Base-by-base conservation (phyloP, 2,329 filamentous ascomycete species). In the Trichoderma gracile region DNA sequence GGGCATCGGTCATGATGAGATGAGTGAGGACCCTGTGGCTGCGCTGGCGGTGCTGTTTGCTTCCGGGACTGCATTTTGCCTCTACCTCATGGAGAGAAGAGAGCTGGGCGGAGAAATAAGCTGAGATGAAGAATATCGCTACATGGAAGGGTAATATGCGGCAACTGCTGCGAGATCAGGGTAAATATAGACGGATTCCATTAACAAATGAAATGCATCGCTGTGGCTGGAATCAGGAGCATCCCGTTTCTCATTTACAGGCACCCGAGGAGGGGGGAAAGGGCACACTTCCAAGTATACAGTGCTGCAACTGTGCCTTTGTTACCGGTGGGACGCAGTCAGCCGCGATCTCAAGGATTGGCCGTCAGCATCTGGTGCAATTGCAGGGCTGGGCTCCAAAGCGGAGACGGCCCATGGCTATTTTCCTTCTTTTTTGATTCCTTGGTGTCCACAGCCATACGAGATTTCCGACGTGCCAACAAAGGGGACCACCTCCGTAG, bases 291-390 rank as follows among this genome's bases (percentile, higher is more conserved):
- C 30, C 30, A 9, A 25, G n/a, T 54, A n/a, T 15, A 63, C 60
- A 59, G 54, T 64, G 17, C 21, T 10, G 15, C 1, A 1, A 60
- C 63, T 61, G 63, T 56, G 21, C 43, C 7, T 50, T 19, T 38
- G 19, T 45, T 57, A 25, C 58, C 45, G 60, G 63, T 65, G 63
- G 55, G 50, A 61, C 56, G 56, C 47, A 61, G 63, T 65, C 63
- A 65, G 49, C 63, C 63, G 63, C 56, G 57, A n/a, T 42, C 55
- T 53, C 33, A 47, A 53, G 63, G 63, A 65, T 65, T 65, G 63
- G 47, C 40, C 53, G 63, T 65, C 56, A 65, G 63, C 63, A 60
- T 49, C 63, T 61, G 45, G 49, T 63, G 40, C 54, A 45, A 54
- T 49, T 63, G 59, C 59, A 63, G 59, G 62, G 40, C 62, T 46